phyloP scores from a whole-genome alignment of 1,284 basidiomycete genomes.

The Cryptococcus sp. region DNA sequence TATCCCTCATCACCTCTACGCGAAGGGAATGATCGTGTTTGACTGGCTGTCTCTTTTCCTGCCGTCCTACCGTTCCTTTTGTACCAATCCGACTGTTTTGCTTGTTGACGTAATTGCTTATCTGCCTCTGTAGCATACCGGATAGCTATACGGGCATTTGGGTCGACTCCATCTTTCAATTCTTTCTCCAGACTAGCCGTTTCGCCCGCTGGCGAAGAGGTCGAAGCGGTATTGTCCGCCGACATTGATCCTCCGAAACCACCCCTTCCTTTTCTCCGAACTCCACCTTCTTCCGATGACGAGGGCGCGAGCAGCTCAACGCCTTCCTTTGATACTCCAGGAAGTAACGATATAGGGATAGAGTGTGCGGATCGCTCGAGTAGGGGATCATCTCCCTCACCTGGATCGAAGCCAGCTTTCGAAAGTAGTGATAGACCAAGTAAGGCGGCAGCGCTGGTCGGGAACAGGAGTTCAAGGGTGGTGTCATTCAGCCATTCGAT shows the following conservation, averaged over 20 bases:
- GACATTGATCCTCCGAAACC: conserved; percentile 16
- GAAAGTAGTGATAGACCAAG: conserved; percentile 34
- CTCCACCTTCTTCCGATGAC: neutral
- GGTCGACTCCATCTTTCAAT: conserved; percentile 33
- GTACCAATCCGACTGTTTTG: conserved; percentile 39
- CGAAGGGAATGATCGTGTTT: conserved; percentile 9
- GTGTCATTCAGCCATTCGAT: conserved; percentile 47
- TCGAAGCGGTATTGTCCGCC: neutral
- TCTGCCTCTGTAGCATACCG: conserved; percentile 34
- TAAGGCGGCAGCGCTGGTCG: conserved; percentile 29
- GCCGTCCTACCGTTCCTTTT: conserved; percentile 31
- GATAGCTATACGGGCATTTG: conserved; percentile 34
- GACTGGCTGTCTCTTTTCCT: conserved; percentile 32
- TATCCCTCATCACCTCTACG: conserved; percentile 2
- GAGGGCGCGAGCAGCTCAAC: conserved; percentile 14
- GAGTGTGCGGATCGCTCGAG: conserved; percentile 37
- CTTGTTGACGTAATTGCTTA: conserved; percentile 19
- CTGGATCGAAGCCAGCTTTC: conserved; percentile 44
- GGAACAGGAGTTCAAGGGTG: conserved; percentile 38
- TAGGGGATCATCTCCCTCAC: conserved; percentile 42
- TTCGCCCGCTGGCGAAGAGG: conserved; percentile 3
- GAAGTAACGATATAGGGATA: conserved; percentile 33
- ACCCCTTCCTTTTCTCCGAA: conserved; percentile 31
- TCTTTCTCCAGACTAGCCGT: conserved; percentile 7
- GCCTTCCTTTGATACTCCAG: conserved; percentile 17